Evolutionary conservation across 352 stramenopile genomes (phyloP).

Genomic region (Phytophthora rubi): DNA sequence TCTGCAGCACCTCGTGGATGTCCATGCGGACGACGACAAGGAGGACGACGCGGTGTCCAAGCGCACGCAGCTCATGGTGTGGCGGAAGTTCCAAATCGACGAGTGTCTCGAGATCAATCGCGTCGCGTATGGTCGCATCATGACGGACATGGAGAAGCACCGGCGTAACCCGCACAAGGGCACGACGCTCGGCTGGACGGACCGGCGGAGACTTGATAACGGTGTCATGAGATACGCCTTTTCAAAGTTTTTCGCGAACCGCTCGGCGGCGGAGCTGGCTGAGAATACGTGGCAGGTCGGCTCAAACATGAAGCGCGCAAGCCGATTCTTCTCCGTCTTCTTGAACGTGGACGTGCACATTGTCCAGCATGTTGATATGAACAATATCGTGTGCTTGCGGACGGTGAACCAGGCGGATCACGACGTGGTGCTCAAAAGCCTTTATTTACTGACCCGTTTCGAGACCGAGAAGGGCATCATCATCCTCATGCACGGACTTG

Average conservation of each 20-base stretch:
- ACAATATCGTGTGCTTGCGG: slow-evolving; percentile 50
- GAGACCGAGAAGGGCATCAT: slow-evolving; percentile 52
- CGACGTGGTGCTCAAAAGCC: slow-evolving; percentile 47
- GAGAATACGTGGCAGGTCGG: slow-evolving; percentile 43
- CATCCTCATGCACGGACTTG: slow-evolving; percentile 41
- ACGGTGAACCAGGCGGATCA: slow-evolving; percentile 52
- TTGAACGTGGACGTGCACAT: slow-evolving; percentile 46
- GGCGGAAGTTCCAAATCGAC: slow-evolving; percentile 44
- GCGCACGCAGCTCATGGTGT: slow-evolving; percentile 42
- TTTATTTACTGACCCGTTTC: slow-evolving; percentile 56
- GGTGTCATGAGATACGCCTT: slow-evolving; percentile 48
- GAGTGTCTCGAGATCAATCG: slow-evolving; percentile 55
- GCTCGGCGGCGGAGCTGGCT: slow-evolving; percentile 31
- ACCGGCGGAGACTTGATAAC: slow-evolving; percentile 35
- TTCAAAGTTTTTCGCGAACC: slow-evolving; percentile 48
- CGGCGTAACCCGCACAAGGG: slow-evolving; percentile 36
- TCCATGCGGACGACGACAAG: slow-evolving; percentile 36
- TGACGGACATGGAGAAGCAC: slow-evolving; percentile 45
- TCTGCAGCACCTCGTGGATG: slow-evolving; percentile 55
- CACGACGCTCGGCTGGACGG: slow-evolving; percentile 53
- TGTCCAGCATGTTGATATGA: slow-evolving; percentile 50
- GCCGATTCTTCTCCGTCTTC: slow-evolving; percentile 50
- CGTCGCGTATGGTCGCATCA: slow-evolving; percentile 44
- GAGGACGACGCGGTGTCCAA: slow-evolving; percentile 22
- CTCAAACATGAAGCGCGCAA: slow-evolving; percentile 31